Evolutionary conservation across 495 filamentous ascomycete species (phyloP), one percentile per base, ranked within the genome.

Genomic region (Penicillium bialowiezense): DNA sequence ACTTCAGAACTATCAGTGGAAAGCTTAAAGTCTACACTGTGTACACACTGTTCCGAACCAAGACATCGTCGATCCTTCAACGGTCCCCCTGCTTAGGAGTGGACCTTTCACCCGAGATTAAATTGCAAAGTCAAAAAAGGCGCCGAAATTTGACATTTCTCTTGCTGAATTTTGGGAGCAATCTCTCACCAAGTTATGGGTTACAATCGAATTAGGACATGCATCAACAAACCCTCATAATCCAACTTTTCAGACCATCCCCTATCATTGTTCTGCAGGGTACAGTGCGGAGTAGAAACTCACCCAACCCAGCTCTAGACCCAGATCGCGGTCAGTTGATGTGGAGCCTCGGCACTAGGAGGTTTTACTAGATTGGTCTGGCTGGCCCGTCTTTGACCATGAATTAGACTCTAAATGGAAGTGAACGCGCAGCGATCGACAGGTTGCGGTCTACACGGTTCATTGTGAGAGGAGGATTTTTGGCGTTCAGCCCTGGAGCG

Each of bases 351-450:
- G 45, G 45, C 4, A 23, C 36, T 1, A 53, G 39, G 44, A 38
- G 44, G 48, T 32, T 31, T 37, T 39, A n/a, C 33, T 31, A 33
- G 31, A 48, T 54, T 44, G 51, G 51, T 29, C 38, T 37, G n/a
- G n/a, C 38, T 48, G 51, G 51, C 21, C 51, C 51, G 51, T 49
- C 51, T 24, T 23, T 23, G 39, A 12, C 31, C 7, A 15, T 7
- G 24, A 48, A 41, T 36, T 39, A 26, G 50, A n/a, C 43, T 42
- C 29, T 36, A 47, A 47, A 15, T 23, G 43, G 20, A 41, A 36
- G 17, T 42, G 44, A 48, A 35, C 20, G 19, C 36, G 44, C 44
- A 44, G 32, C 12, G 51, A 54, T 54, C 44, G 39, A 43, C 51
- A 53, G 13, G 29, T 26, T 26, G 23, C 8, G 28, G 21, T 18